Percentiles rank a stretch among this genome's conserved stretches.
Conservation (phyloP, 1,284 basidiomycete genomes). For the Nidula niveotomentosa region DNA sequence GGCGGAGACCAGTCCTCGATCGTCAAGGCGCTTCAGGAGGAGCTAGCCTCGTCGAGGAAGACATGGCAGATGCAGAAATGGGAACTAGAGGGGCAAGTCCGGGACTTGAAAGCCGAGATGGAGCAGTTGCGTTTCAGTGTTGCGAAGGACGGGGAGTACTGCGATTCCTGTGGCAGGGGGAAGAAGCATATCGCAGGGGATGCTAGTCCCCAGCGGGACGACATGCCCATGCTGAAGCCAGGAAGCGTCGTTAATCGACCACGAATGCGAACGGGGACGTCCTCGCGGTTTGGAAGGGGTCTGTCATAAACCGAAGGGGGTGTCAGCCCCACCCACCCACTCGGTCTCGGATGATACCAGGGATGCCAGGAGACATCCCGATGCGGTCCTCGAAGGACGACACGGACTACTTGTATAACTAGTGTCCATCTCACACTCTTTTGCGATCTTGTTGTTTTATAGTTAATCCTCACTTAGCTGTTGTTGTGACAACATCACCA, state of each 20-base stretch:
- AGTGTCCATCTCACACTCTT: too few species aligned
- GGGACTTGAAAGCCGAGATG: slow-evolving; percentile 67
- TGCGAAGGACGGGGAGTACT: slow-evolving; percentile 40
- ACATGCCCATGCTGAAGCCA: background rate
- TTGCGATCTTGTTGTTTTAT: too few species aligned
- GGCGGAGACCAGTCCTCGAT: slow-evolving; percentile 40
- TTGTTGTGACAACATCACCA: too few species aligned
- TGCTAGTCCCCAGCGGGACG: background rate
- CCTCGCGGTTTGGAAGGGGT: too few species aligned
- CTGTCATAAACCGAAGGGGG: too few species aligned
- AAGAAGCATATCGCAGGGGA: slow-evolving; percentile 9
- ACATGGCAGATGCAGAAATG: slow-evolving; percentile 71
- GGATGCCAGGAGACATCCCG: too few species aligned
- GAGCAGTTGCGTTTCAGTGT: slow-evolving; percentile 44
- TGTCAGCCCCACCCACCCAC: too few species aligned
- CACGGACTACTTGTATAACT: too few species aligned
- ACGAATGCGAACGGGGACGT: slow-evolving; percentile 56
- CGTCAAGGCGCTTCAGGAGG: slow-evolving; percentile 59
- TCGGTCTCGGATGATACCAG: too few species aligned
- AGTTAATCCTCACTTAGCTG: too few species aligned
- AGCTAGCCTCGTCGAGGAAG: slow-evolving; percentile 55
- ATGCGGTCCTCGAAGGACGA: too few species aligned
- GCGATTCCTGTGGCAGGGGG: slow-evolving; percentile 62
- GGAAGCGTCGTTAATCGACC: slow-evolving; percentile 63
- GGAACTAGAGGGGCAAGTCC: slow-evolving; percentile 74